Conservation (phyloP, 2,329 filamentous ascomycete genomes). For the Claviceps arundinis region DNA sequence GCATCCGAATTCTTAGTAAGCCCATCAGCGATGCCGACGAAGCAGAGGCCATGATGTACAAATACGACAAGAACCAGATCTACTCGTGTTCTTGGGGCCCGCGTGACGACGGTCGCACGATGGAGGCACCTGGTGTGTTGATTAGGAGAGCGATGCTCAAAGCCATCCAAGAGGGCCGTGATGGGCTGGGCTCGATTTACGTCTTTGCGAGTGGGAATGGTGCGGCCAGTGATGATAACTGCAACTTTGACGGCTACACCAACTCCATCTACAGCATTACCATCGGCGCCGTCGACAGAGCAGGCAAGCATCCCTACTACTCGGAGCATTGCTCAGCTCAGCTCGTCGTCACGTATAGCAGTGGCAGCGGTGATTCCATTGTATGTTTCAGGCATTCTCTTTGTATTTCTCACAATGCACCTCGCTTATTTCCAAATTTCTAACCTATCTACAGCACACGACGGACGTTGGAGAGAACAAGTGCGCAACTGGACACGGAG, state of each 20-base stretch:
- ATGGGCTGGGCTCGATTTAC: conserved; percentile 76
- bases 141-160: conserved; percentile 87
- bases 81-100: conserved; percentile 99
- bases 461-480: conserved; percentile 79
- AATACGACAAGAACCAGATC: conserved; percentile 82
- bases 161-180: conserved; percentile 76
- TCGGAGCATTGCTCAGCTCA: conserved; percentile 94
- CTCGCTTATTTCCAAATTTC: background rate
- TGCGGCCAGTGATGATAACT: conserved; percentile 77
- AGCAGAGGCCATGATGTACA: conserved; percentile 83
- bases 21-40: conserved; percentile 87
- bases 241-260: conserved; percentile 98
- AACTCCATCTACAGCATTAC: conserved; percentile 99
- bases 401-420: no score
- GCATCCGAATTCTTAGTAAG: conserved; percentile 84
- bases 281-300: conserved; percentile 80
- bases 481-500: conserved; percentile 75
- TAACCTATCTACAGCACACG: conserved; percentile 48
- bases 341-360: conserved; percentile 92
- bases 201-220: conserved; percentile 95
- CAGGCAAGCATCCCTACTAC: conserved; percentile 85
- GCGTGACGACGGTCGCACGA: conserved; percentile 80
- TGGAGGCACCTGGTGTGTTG: conserved; percentile 84
- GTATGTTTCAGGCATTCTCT: conserved; percentile 23
- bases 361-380: conserved; percentile 76